Evolutionary conservation across 176 grass and related monocot species (phyloP), one percentile per base, ranked within the genome.

Genomic region (Aegilops bicornis): DNA sequence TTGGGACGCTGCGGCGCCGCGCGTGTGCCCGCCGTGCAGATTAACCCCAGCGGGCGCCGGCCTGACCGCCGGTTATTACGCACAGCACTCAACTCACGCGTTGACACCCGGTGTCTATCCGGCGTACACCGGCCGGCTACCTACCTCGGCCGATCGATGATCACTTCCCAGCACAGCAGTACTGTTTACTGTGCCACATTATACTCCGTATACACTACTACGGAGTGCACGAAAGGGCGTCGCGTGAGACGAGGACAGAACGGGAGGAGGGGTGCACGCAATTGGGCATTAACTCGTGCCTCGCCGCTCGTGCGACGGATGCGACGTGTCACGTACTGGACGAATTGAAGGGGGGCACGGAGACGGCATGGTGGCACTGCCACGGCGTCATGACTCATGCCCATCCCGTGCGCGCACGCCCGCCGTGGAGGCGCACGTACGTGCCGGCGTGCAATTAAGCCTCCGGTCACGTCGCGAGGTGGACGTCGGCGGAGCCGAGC

Each of bases 381-480:
- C 31, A 59, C 54, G 54, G 19, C 54, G 54, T 52, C 48, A 37
- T 4, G 13, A 25, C 1, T 31, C 64, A 71, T 39, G 31, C 31
- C 48, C 8, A 9, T 78, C 52, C 76, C 76, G 54, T 72, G 69
- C 17, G 69, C 1, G 69, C 17, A 37, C 1, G 35, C 35, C 35
- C 39, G 39, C 39, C 39, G 40, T 43, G 10, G 42, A 43, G 13
- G 74, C 6, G 72, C 20, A 23, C 69, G 37, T 30, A 50, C 72
- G 72, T 42, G 72, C 7, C 40, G 40, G 23, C 42, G 59, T 79
- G 59, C 58, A 62, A 14, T n/a, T 64, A 15, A 64, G 35, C n/a
- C 80, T 0, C 24, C 17, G 33, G 86, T 63, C 80, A 83, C 17
- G 80, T 78, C 86, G 54, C 64, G 25, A 15, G 13, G 63, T 30